Conservation (phyloP, 257 asterid species). For the Rauvolfia tetraphylla region DNA sequence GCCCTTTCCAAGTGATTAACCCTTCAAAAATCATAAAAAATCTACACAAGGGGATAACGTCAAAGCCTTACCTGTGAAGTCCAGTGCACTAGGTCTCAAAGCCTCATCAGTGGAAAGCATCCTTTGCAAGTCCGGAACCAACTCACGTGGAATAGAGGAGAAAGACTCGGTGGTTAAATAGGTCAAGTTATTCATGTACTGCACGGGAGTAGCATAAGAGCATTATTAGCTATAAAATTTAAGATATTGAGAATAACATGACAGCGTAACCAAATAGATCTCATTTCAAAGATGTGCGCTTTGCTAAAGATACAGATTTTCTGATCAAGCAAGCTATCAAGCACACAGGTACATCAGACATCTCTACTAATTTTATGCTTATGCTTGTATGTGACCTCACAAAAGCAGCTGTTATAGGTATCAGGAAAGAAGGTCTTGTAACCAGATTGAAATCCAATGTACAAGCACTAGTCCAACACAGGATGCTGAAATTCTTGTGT, state of each 20-base stretch:
- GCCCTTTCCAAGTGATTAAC: background rate
- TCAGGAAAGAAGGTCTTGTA: background rate
- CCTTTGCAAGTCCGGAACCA: conserved; percentile 73
- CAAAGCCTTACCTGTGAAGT: conserved; percentile 61
- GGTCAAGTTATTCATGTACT: conserved; percentile 87
- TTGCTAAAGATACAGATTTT: background rate
- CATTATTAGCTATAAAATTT: conserved; percentile 25
- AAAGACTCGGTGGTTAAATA: conserved; percentile 81
- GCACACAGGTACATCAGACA: background rate
- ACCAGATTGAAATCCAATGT: background rate
- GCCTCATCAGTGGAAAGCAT: conserved; percentile 81
- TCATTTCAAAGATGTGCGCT: background rate
- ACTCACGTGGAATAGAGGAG: conserved; percentile 72
- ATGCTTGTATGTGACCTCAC: background rate
- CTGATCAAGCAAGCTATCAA: background rate
- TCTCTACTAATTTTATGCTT: background rate
- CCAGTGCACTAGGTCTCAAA: conserved; percentile 77
- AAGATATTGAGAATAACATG: background rate
- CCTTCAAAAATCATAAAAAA: background rate
- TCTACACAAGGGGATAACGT: background rate
- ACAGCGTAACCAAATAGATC: background rate
- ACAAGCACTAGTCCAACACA: background rate
- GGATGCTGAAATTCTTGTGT: background rate
- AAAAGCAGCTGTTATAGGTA: background rate
- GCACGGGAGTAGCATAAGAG: conserved; percentile 40